A percentile compares a stretch with the other conserved stretches of the same genome.
Evolutionary conservation across 352 stramenopile genomes (phyloP).

Genomic region (Pythium utonaiense): DNA sequence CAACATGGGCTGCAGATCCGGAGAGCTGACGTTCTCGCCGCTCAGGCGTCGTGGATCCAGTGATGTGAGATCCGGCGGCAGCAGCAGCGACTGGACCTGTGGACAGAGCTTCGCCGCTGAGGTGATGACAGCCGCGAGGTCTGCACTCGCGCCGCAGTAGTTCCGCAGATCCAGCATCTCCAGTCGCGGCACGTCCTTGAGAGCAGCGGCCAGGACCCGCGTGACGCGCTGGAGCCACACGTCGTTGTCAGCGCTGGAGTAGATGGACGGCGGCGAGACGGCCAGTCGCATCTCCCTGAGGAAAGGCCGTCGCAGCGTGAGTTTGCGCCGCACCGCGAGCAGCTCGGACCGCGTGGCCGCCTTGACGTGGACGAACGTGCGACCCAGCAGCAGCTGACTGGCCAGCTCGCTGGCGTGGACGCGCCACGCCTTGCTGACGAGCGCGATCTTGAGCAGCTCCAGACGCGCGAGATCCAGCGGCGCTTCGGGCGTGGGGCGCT

Average conservation of each 20-base stretch:
- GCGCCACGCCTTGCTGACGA: conserved; percentile 2
- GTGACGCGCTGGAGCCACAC: conserved; percentile 3
- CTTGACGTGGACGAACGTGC: conserved; percentile 4
- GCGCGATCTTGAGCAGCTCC: neutral
- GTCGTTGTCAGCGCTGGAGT: neutral
- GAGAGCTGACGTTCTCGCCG: neutral
- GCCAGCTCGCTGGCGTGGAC: conserved; percentile 4
- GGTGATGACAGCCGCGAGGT: neutral
- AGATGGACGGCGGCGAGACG: conserved; percentile 3
- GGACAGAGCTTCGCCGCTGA: neutral
- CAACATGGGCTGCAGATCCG: neutral
- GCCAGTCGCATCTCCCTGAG: conserved; percentile 3
- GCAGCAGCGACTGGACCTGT: conserved; percentile 1
- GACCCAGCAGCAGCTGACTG: conserved; percentile 1
- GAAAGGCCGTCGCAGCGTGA: conserved; percentile 5
- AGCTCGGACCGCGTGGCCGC: conserved; percentile 1
- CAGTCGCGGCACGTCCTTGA: neutral
- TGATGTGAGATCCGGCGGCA: conserved; percentile 3
- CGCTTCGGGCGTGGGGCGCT: neutral
- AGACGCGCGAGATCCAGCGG: neutral
- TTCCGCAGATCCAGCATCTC: conserved; percentile 10
- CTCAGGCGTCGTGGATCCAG: neutral
- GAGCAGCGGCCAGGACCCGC: neutral
- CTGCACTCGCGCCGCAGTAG: neutral
- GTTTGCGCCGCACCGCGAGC: neutral